Base-by-base conservation (phyloP, 2,329 filamentous ascomycete genomes). In the Penicillium sp. region DNA sequence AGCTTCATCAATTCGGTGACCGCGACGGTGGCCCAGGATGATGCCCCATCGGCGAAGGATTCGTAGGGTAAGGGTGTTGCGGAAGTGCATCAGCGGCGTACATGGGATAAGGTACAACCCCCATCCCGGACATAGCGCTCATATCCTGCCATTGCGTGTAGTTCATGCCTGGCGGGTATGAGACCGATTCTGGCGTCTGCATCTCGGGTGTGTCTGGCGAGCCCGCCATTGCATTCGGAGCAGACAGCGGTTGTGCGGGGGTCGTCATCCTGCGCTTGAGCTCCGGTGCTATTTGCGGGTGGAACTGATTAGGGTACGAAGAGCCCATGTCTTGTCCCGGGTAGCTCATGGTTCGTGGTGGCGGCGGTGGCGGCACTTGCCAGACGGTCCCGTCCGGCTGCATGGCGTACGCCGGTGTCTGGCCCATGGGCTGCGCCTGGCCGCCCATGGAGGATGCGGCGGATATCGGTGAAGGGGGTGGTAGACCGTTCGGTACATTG, bases 231-330 rank as follows among this genome's bases (percentile, higher is more conserved):
- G 47, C 51, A 40, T 18, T 53, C 31, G 37, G 27, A 9, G 49
- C 46, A 16, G 58, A 60, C 22, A 64, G 55, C 4, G 57, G 46
- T 28, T 70, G 64, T 8, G 58, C 61, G 4, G 67, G 67, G 30
- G 64, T 68, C 3, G 67, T 70, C 63, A 71, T 69, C 41, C 67
- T 61, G 25, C 67, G 61, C 49, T 71, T 71, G 30, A 68, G 54
- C 41, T 71, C 66, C 2, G 64, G 59, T 1, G 62, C 55, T 36
- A 67, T 57, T 12, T 63, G 63, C 22, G 57, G 61, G 16, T 62
- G 58, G 22, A 64, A 71, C 25, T 64, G 65, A 22, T 45, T 53
- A 11, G 64, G 61, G 22, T 60, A 64, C 14, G 62, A 63, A 2
- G 64, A 41, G 1, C 55, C 46, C 54, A 69, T 63, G n/a, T 66